phyloP scores from a whole-genome alignment of 108 stramenopile genomes.

The Aureococcus anophagefferens region DNA sequence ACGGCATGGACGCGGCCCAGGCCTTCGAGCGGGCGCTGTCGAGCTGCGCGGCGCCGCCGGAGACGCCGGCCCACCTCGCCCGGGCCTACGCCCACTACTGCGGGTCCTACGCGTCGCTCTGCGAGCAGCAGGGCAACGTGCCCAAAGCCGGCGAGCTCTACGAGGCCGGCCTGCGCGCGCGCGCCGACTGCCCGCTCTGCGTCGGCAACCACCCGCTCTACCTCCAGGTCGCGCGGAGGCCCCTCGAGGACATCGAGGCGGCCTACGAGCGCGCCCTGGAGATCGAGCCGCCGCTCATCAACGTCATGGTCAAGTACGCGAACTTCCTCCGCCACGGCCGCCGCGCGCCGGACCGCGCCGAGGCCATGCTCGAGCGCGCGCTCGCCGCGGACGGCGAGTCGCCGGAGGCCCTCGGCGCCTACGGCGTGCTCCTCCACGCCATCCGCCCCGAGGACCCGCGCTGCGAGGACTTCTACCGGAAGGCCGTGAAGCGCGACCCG shows the following conservation, averaged over 20 bases:
- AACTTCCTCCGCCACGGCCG: conserved; percentile 15
- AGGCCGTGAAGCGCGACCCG: conserved; percentile 23
- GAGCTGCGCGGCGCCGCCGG: not conserved
- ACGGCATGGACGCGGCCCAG: not conserved
- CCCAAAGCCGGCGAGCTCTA: not conserved
- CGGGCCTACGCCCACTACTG: not conserved
- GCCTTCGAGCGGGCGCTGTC: not conserved
- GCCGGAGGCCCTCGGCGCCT: conserved; percentile 27
- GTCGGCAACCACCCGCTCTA: conserved; percentile 12
- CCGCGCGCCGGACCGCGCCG: conserved; percentile 19
- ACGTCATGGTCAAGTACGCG: conserved; percentile 19
- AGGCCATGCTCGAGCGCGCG: conserved; percentile 20
- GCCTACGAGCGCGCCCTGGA: conserved; percentile 5
- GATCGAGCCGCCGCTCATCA: not conserved
- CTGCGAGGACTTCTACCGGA: conserved; percentile 24
- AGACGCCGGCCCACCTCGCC: not conserved
- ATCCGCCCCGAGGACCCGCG: not conserved
- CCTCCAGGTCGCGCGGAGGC: not conserved
- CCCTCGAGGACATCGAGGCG: conserved; percentile 7
- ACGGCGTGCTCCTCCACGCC: conserved; percentile 40
- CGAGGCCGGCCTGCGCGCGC: not conserved
- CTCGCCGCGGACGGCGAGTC: conserved; percentile 13
- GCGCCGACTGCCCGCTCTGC: not conserved
- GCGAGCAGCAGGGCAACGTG: not conserved
- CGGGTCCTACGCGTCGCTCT: not conserved